Evolutionary conservation across 257 asterid genomes (phyloP).

Genomic region (Forsythia viridissima): DNA sequence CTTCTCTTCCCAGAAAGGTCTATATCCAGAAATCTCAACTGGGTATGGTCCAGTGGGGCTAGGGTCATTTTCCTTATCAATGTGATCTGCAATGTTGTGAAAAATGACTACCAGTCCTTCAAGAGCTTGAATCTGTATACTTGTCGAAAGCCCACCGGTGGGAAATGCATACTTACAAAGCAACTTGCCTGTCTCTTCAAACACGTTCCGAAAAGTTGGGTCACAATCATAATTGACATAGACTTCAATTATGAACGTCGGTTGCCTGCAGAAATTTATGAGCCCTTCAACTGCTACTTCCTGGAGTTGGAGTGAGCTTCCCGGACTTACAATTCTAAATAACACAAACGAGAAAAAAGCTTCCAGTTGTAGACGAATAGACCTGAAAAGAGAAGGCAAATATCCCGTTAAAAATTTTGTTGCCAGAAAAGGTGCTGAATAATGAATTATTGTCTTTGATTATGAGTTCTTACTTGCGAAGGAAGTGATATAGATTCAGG

Average conservation of each 20-base stretch:
- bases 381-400: conserved; percentile 44
- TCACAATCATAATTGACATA: conserved; percentile 87
- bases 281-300: conserved; percentile 88
- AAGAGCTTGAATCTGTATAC: conserved; percentile 80
- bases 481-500: conserved; percentile 79
- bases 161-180: conserved; percentile 91
- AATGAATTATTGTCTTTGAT: not conserved
- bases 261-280: conserved; percentile 83
- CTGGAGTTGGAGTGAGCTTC: conserved; percentile 59
- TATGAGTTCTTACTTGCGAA: conserved; percentile 52
- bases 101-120: conserved; percentile 73
- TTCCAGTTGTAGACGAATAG: conserved; percentile 80
- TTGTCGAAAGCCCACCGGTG: conserved; percentile 48
- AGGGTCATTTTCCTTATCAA: conserved; percentile 71
- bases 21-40: conserved; percentile 59
- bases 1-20: conserved; percentile 88
- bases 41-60: conserved; percentile 68
- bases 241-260: conserved; percentile 60
- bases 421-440: not conserved
- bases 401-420: conserved; percentile 8
- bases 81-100: conserved; percentile 76
- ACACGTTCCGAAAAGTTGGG: conserved; percentile 69
- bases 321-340: conserved; percentile 51
- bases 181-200: conserved; percentile 74
- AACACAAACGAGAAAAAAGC: conserved; percentile 77